A percentile compares a stretch with the other conserved stretches of the same genome.
These are phyloP conservation scores for Trichosporon ovoides DNA, from an alignment of 1,284 basidiomycete species.

Conservation along the genomic window DNA sequence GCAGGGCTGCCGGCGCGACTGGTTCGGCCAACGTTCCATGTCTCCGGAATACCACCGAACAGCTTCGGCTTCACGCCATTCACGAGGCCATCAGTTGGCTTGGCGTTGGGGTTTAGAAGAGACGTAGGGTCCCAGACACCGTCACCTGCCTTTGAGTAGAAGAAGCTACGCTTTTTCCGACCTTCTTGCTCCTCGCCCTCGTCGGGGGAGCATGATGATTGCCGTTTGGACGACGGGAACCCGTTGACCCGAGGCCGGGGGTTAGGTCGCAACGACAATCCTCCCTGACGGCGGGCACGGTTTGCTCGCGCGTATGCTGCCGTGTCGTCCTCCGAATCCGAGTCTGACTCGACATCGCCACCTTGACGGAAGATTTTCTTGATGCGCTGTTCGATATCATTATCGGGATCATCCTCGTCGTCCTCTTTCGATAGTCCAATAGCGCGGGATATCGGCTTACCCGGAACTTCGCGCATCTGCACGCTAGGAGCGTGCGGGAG, in stretches of 20 bases:
- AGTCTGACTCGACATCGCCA: constrained; percentile 24
- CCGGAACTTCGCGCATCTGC: constrained; percentile 76
- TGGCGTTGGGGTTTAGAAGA: constrained; percentile 14
- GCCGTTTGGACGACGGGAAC: constrained; percentile 20
- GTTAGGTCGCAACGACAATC: constrained; percentile 20
- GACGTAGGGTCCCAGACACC: constrained; percentile 20
- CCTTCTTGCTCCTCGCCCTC: constrained; percentile 17
- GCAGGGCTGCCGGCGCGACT: constrained; percentile 32
- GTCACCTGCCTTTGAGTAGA: constrained; percentile 18
- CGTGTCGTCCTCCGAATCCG: constrained; percentile 25
- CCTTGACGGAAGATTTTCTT: constrained; percentile 28
- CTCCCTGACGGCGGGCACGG: constrained; percentile 26
- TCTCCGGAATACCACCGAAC: constrained; percentile 24
- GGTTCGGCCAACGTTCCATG: constrained; percentile 20
- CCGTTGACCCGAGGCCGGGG: constrained; percentile 20
- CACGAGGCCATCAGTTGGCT: constrained; percentile 15
- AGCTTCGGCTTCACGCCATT: constrained; percentile 24
- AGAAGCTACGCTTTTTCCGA: constrained; percentile 24
- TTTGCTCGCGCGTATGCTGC: constrained; percentile 22
- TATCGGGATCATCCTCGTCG: constrained; percentile 46
- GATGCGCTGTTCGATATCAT: constrained; percentile 45
- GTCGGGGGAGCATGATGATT: constrained; percentile 14
- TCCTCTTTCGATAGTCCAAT: constrained; percentile 40
- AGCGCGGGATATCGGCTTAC: constrained; percentile 40
- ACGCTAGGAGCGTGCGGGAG: constrained; percentile 80